Evolutionary conservation across 345 rosid species (phyloP), one percentile per base, ranked within the genome.

Genomic region (Arabidopsis suecica): DNA sequence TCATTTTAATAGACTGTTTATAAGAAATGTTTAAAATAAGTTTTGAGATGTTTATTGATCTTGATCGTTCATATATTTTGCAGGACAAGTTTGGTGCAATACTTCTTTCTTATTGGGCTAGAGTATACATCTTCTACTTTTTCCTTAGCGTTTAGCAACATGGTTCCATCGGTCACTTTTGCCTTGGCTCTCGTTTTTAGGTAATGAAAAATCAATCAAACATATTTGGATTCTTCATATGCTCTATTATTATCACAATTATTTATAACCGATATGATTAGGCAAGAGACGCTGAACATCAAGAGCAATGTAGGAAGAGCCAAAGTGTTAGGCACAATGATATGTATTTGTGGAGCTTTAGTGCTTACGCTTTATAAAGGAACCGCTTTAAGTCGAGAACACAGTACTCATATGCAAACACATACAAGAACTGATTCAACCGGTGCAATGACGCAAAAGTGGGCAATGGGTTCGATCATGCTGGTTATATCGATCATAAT

Each of bases 121-220:
- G 77, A 85, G 62, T 71, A 81, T 68, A 87, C 91, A 6, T 85
- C 91, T 5, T 80, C 91, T 34, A 81, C 89, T n/a, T 87, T 79
- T 66, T 55, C 91, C 2, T 73, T 85, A 75, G 91, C 89, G 22
- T 87, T 87, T 81, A 42, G 81, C 69, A 87, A 85, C 72, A 66
- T 87, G 85, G 91, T 87, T 60, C 91, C 91, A 65, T 85, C 84
- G 2, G 30, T 83, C 42, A 87, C 91, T 3, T 87, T 85, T 65
- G 69, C 79, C 4, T 70, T 81, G 79, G 86, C 88, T 25, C 76
- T 87, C n/a, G 62, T 86, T 36, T 82, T 87, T 58, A 78, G 84
- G 91, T 85, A 85, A 61, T 16, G 6, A 34, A 56, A 30, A 56
- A 30, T 47, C 61, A 13, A 55, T 45, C 33, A 57, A 40, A 44